phyloP scores from a whole-genome alignment of 192 early-diverging fungal species.

The Entomortierella lignicola region DNA sequence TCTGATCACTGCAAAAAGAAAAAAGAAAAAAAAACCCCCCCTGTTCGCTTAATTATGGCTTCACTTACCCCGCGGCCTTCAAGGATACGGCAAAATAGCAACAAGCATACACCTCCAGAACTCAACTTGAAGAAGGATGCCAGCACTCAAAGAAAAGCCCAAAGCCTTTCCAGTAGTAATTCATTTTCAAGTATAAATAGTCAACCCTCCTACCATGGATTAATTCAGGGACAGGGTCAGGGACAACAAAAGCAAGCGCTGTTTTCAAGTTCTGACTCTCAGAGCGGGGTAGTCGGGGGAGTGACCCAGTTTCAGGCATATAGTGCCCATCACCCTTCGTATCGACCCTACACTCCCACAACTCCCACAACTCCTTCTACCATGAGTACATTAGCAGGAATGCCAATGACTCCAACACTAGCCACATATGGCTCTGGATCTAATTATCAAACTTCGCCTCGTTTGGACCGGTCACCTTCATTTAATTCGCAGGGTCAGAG shows the following conservation, averaged over 20 bases:
- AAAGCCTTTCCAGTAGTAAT: slow-evolving; percentile 36
- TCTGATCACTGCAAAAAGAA: background rate
- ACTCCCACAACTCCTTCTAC: slow-evolving; percentile 32
- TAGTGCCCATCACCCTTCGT: slow-evolving; percentile 35
- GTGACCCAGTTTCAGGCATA: slow-evolving; percentile 25
- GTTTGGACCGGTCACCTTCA: slow-evolving; percentile 20
- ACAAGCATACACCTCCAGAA: slow-evolving; percentile 26
- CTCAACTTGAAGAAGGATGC: slow-evolving; percentile 28
- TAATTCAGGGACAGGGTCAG: slow-evolving; percentile 24
- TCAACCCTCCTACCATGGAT: slow-evolving; percentile 15
- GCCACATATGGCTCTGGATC: background rate
- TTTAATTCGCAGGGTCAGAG: background rate
- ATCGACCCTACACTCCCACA: slow-evolving; percentile 48
- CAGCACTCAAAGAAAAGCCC: slow-evolving; percentile 5
- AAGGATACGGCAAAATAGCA: slow-evolving; percentile 10
- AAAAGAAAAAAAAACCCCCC: too few relatives aligned
- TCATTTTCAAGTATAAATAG: slow-evolving; percentile 33
- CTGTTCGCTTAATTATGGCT: slow-evolving; percentile 7
- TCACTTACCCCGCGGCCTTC: slow-evolving; percentile 20
- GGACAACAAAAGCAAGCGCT: slow-evolving; percentile 14
- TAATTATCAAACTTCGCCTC: slow-evolving; percentile 11
- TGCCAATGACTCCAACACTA: slow-evolving; percentile 24
- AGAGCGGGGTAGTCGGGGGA: slow-evolving; percentile 4
- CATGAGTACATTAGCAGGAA: slow-evolving; percentile 2
- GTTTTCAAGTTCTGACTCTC: slow-evolving; percentile 10